These are phyloP conservation scores for Solanum tarapatanum DNA, from an alignment of 257 asterid genomes.

Conservation along the genomic window DNA sequence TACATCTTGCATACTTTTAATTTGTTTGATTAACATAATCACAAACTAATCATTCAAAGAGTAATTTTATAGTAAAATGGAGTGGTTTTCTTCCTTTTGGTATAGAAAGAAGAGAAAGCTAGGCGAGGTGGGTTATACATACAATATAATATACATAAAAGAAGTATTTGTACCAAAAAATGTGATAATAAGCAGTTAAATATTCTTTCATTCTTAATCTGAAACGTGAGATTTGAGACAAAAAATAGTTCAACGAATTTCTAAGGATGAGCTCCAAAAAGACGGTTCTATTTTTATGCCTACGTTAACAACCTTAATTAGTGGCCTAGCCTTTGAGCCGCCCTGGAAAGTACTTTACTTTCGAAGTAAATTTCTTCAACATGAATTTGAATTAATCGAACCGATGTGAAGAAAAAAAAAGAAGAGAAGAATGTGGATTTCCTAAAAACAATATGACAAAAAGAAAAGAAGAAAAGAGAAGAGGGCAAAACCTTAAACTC, in stretches of 20 bases:
- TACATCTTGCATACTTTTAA: neutral
- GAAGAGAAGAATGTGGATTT: neutral
- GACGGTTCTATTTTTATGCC: accelerated
- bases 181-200: neutral
- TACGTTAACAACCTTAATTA: neutral
- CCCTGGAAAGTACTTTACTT: neutral
- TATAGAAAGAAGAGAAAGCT: neutral
- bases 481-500: neutral
- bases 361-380: neutral
- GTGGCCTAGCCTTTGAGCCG: neutral
- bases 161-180: neutral
- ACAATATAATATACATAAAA: neutral
- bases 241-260: neutral
- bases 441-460: neutral
- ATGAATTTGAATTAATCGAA: neutral
- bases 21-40: neutral
- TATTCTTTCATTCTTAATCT: neutral
- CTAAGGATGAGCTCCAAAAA: accelerated
- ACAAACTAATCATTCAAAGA: neutral
- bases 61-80: neutral
- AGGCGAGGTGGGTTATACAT: neutral
- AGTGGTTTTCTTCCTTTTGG: neutral
- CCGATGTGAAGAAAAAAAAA: too few relatives aligned
- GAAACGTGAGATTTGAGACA: accelerated
- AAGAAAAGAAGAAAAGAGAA: neutral